Percentiles rank a stretch among this genome's conserved stretches.
These are phyloP conservation scores for Chenopodium berlandieri DNA, from an alignment of 148 eudicot species.

Conservation along the genomic window DNA sequence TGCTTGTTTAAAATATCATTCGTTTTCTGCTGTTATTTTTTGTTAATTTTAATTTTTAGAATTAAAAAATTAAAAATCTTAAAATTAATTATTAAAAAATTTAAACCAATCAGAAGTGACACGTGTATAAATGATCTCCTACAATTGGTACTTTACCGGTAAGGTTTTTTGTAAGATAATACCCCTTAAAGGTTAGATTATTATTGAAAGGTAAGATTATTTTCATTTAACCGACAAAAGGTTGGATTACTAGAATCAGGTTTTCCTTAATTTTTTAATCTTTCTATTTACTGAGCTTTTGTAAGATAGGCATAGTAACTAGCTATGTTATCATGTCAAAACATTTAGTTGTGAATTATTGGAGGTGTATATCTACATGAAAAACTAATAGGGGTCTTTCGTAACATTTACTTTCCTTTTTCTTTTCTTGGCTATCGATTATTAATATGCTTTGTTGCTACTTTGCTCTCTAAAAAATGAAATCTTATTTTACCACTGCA, in stretches of 20 bases:
- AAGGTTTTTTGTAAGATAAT: too few species aligned
- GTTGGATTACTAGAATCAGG: too few species aligned
- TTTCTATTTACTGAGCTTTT: not conserved
- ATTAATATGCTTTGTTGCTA: not conserved
- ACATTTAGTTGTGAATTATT: not conserved
- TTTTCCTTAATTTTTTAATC: too few species aligned
- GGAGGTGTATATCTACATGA: not conserved
- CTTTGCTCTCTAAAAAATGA: not conserved
- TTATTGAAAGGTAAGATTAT: too few species aligned
- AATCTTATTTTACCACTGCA: constrained; percentile 40
- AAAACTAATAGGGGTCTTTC: not conserved
- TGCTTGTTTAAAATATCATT: not conserved
- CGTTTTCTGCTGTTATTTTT: not conserved
- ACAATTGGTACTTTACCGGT: too few species aligned
- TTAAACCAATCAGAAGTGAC: too few species aligned
- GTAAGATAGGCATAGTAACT: not conserved
- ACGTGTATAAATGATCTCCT: too few species aligned
- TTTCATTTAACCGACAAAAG: too few species aligned
- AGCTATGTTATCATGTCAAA: not conserved
- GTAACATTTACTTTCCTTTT: not conserved
- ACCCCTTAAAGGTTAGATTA: too few species aligned
- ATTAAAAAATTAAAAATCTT: too few species aligned
- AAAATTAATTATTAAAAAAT: too few species aligned
- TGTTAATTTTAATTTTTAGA: too few species aligned
- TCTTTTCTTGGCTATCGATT: not conserved